Evolutionary conservation across 257 asterid genomes (phyloP), one percentile per base, ranked within the genome.

Genomic region (Solanum virginianum): DNA sequence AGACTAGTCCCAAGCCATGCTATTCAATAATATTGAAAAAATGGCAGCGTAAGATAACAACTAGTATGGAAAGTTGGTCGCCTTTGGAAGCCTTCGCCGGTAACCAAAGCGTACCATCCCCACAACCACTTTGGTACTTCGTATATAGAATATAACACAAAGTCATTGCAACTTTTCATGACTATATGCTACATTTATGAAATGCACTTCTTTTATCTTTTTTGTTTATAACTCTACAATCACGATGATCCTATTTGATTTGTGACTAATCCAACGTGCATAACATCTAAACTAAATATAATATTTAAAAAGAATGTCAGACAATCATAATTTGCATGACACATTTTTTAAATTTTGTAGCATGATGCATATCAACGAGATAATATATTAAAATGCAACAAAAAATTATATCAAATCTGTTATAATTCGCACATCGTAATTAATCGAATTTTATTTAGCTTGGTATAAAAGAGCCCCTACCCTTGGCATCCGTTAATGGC

Each of bases 131-230:
- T 36, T 36, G 41, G 6, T 36, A 36, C 1, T 1, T 24, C 0
- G n/a, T 63, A 63, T 63, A 41, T 24, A 12, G 16, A 63, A 63
- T 26, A 63, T 15, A 63, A 24, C 3, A 63, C 0, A 63, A 63
- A 63, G 71, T 26, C 71, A 13, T 63, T 5, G 0, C 17, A 1
- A 12, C 0, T 0, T 24, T 0, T 63, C 18, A 63, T 1, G 20
- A 63, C 36, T 13, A 24, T 2, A 63, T 63, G 10, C 2, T 10
- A 63, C 9, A 6, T 6, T 63, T 63, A 6, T 29, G 7, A 62
- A n/a, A 62, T 10, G 36, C 32, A 26, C 0, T 63, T 63, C 39
- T 24, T 10, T 24, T 17, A 39, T 26, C 18, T 3, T 22, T 4
- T 24, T 7, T 56, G 1, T 56, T 56, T 18, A 11, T 20, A 56